Evolutionary conservation across 257 asterid species (phyloP), one percentile per base, ranked within the genome.

Genomic region (Primulina tabacum): DNA sequence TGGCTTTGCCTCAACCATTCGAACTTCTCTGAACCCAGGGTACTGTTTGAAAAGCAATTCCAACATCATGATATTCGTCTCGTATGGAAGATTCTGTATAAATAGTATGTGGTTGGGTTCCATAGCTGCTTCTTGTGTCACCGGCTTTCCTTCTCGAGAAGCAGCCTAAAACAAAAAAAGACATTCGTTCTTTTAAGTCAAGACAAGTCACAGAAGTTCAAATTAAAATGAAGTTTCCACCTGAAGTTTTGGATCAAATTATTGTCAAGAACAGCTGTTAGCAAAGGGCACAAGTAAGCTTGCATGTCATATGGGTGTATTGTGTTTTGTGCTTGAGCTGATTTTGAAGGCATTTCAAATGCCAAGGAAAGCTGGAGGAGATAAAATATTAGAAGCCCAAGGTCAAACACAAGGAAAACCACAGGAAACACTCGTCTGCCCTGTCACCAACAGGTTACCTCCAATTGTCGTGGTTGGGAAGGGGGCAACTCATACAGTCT

Each of bases 1-100:
- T 4, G 99, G 99, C 68, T 93, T 93, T 12, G 99, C 96, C 28
- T 86, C 97, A 8, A 88, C 88, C 97, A 91, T 91, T 68, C 99
- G 83, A 73, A 94, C 99, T 88, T 94, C 99, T 72, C 86, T 87
- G 63, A 89, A 94, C 12, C 99, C 99, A 33, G 92, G 96, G 79
- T 88, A 94, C 72, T 94, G 97, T 61, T 91, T 91, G 90, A 94
- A 91, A 24, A 94, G 96, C 86, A 89, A 76, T 71, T 94, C 99
- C 43, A 94, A 83, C 97, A 91, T 94, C 96, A 86, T 88, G 64
- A 95, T 88, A 29, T 85, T 89, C 3, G 99, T 87, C 81, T 90
- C 99, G 1, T 88, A 77, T 7, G 99, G 99, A 26, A 93, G 88
- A 76, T 93, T 89, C 85, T 90, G 89, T 61, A 94, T 82, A 73